phyloP scores from a whole-genome alignment of 2,329 filamentous ascomycete species.

The Colletotrichum gloeosporioides region DNA sequence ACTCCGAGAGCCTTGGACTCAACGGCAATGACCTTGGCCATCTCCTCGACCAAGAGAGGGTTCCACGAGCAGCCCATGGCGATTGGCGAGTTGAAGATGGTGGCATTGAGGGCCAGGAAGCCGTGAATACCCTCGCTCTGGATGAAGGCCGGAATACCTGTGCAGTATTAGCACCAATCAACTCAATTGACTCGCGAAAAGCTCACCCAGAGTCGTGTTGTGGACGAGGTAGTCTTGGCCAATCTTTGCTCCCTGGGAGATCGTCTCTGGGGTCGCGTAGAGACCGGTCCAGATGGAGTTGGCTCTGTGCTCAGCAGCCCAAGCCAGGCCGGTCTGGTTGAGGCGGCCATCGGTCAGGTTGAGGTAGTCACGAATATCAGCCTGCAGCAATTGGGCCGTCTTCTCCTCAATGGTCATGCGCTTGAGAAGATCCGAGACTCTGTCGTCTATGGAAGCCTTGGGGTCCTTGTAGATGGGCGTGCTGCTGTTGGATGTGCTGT shows the following conservation, averaged over 20 bases:
- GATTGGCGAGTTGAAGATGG: slow-evolving; percentile 81
- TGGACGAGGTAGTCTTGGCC: slow-evolving; percentile 74
- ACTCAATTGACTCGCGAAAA: background rate
- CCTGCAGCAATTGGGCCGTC: slow-evolving; percentile 70
- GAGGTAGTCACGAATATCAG: slow-evolving; percentile 77
- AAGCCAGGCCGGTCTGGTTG: slow-evolving; percentile 70
- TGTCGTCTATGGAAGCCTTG: slow-evolving; percentile 64
- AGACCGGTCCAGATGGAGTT: slow-evolving; percentile 77
- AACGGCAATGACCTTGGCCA: slow-evolving; percentile 69
- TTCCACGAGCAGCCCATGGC: slow-evolving; percentile 76
- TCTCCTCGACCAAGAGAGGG: slow-evolving; percentile 65
- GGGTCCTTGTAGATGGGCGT: slow-evolving; percentile 67
- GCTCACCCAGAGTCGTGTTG: slow-evolving; percentile 36
- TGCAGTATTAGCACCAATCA: slow-evolving; percentile 51
- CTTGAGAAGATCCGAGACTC: slow-evolving; percentile 70
- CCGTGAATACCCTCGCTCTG: slow-evolving; percentile 80
- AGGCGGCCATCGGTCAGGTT: slow-evolving; percentile 70
- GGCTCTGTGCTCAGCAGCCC: slow-evolving; percentile 70
- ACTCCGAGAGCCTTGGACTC: slow-evolving; percentile 72
- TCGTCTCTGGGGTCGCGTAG: slow-evolving; percentile 66
- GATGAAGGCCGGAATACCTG: slow-evolving; percentile 74
- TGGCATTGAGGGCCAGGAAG: slow-evolving; percentile 73
- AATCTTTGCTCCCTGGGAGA: slow-evolving; percentile 65
- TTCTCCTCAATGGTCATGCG: slow-evolving; percentile 81
- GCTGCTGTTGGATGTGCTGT: slow-evolving; percentile 22